Base-by-base conservation (phyloP, 1,139 yeast genomes). In the Zygosaccharomyces sapae region DNA sequence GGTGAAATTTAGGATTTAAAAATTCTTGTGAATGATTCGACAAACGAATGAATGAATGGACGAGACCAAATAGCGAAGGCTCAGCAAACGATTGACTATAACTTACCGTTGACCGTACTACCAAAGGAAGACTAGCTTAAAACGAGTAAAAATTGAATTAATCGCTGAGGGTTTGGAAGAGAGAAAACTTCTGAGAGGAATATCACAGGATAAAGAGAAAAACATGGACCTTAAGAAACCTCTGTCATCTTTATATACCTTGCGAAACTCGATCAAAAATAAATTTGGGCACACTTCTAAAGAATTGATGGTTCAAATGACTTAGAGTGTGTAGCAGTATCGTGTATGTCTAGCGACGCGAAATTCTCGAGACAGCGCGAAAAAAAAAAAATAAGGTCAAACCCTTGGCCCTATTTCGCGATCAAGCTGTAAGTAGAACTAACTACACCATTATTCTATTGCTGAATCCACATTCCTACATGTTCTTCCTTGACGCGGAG, bases 61-160 rank as follows among this genome's bases (percentile, higher is more conserved):
- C 63, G 65, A 61, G 65, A 59, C 63, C 61, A 38, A 44, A 35
- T 27, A n/a, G 12, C 18, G 16, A 12, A 37, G 40, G 40, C 40
- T 37, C 40, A 20, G 40, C 24, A 6, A 24, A 37, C 31, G 30
- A 37, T 25, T 6, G 33, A 37, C 20, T 37, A 13, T 22, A 30
- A 9, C 6, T 37, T 37, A 19, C 9, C 8, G 31, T 27, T 27
- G 4, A 27, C 10, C 30, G n/a, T 9, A 27, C 4, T 12, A 9
- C 30, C n/a, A 27, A 27, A 8, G 30, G 30, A 4, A 27, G 10
- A 27, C 2, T 8, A 27, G 10, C 12, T 27, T 27, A 27, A 27
- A 27, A 27, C 30, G 31, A 19, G 13, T 16, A 25, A 37, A 22
- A 8, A 22, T 24, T 7, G 12, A 24, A 12, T 37, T 37, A 37